A percentile compares a stretch with the other conserved stretches of the same genome.
These are phyloP conservation scores for Trichoderma atroviride DNA, from an alignment of 2,329 filamentous ascomycete genomes.

Conservation along the genomic window DNA sequence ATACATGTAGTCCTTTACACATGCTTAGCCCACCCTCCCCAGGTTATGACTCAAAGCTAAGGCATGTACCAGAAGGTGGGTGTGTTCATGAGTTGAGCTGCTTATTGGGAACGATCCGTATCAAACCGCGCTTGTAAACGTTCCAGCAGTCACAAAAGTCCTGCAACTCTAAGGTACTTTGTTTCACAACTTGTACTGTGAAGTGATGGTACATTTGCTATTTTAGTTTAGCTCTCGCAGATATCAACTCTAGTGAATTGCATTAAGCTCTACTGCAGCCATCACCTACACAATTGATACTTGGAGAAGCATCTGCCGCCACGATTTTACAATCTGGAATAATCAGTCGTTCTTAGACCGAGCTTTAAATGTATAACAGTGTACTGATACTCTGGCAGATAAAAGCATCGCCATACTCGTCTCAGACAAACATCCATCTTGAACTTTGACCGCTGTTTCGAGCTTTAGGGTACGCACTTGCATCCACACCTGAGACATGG, in stretches of 20 bases:
- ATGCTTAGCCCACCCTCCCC: neutral
- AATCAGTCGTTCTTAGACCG: neutral
- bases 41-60: neutral
- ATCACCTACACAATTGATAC: neutral
- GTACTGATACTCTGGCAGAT: neutral
- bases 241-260: neutral
- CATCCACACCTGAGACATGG: neutral
- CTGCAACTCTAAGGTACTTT: neutral
- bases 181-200: neutral
- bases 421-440: neutral
- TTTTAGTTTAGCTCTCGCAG: neutral
- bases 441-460: neutral
- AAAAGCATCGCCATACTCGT: neutral
- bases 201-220: neutral
- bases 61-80: neutral
- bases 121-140: neutral
- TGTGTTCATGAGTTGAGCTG: neutral
- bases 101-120: neutral
- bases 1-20: neutral
- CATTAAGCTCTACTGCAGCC: neutral
- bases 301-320: neutral
- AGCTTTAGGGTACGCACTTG: neutral
- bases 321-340: neutral
- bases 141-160: neutral
- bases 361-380: neutral